phyloP scores from a whole-genome alignment of 371 early-diverging fungal species.

The Choanephora cucurbitarum region DNA sequence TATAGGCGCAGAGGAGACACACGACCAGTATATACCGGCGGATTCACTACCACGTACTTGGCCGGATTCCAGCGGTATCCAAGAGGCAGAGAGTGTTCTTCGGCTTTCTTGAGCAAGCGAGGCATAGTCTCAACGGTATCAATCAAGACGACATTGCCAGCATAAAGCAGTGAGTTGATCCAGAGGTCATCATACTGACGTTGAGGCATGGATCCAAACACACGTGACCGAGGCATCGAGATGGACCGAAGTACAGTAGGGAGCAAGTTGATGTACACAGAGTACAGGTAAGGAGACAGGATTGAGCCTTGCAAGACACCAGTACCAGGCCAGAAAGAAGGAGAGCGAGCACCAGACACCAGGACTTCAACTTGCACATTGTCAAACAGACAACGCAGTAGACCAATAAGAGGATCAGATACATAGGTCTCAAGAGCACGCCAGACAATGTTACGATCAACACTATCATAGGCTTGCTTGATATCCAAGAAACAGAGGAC shows the following conservation, averaged over 20 bases:
- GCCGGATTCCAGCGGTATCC: conserved; percentile 21
- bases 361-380: conserved; percentile 9
- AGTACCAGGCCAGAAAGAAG: conserved; percentile 16
- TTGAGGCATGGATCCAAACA: neutral
- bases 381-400: conserved; percentile 16
- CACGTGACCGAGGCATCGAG: neutral
- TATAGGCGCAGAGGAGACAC: conserved; percentile 5
- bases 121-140: conserved; percentile 5
- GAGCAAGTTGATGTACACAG: conserved; percentile 19
- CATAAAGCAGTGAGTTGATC: conserved; percentile 13
- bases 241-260: conserved; percentile 6
- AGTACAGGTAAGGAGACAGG: conserved; percentile 22
- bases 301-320: conserved; percentile 26
- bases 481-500: conserved; percentile 24
- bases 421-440: neutral
- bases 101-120: conserved; percentile 3
- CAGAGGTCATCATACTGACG: neutral
- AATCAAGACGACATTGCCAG: conserved; percentile 19
- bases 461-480: conserved; percentile 20
- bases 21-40: neutral
- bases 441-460: conserved; percentile 24
- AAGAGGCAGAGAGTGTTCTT: conserved; percentile 4
- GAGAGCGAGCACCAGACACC: neutral
- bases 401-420: conserved; percentile 6
- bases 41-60: conserved; percentile 16